phyloP scores from a whole-genome alignment of 371 early-diverging fungal species.

The Mortierella sp. region DNA sequence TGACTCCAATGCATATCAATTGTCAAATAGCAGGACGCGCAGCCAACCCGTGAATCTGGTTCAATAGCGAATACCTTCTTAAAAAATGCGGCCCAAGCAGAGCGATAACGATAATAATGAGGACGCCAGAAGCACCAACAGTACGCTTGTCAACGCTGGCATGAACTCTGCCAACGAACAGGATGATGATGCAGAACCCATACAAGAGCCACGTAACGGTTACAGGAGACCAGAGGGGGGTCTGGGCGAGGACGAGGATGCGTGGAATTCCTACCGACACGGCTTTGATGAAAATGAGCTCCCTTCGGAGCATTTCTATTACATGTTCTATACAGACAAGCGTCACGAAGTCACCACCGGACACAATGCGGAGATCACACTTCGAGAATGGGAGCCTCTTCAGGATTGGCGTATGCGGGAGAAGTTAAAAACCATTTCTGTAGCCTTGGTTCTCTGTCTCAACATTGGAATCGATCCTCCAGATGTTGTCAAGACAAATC shows the following conservation, averaged over 20 bases:
- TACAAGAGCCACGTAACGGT: constrained; percentile 26
- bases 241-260: constrained; percentile 54
- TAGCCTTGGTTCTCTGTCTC: constrained; percentile 88
- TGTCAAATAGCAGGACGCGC: background rate
- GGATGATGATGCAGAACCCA: constrained; percentile 32
- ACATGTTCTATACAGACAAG: constrained; percentile 71
- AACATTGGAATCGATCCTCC: constrained; percentile 98
- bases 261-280: constrained; percentile 57
- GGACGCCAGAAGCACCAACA: constrained; percentile 72
- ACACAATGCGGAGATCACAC: constrained; percentile 49
- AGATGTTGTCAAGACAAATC: constrained; percentile 89
- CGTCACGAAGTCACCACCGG: constrained; percentile 64
- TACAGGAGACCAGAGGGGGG: constrained; percentile 46
- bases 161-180: constrained; percentile 52
- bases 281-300: constrained; percentile 72
- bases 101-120: constrained; percentile 60
- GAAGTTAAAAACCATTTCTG: constrained; percentile 62
- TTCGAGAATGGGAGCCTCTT: constrained; percentile 55
- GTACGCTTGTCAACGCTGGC: constrained; percentile 72
- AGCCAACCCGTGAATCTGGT: background rate
- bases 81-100: constrained; percentile 41
- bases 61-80: background rate
- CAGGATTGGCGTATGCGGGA: constrained; percentile 65
- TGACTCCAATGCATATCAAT: background rate
- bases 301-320: constrained; percentile 59